These are phyloP conservation scores for Tricholoma bakamatsutake DNA, from an alignment of 768 basidiomycete genomes.

Conservation along the genomic window DNA sequence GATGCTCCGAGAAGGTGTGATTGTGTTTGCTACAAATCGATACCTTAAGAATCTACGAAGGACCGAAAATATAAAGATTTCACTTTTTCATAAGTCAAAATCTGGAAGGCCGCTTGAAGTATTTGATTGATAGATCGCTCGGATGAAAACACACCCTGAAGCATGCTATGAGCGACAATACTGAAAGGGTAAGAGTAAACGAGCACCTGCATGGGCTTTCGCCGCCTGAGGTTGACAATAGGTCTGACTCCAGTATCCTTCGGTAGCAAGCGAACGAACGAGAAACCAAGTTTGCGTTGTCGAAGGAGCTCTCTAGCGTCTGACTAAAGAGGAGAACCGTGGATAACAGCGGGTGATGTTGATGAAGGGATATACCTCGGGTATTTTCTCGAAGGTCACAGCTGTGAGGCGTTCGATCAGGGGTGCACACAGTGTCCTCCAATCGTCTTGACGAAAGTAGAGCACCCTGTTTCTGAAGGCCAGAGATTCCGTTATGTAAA, in stretches of 20 bases:
- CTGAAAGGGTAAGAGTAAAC: neutral
- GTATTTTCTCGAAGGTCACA: slow-evolving; percentile 65
- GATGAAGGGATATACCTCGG: slow-evolving; percentile 41
- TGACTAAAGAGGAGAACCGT: slow-evolving; percentile 29
- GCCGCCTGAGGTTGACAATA: slow-evolving; percentile 81
- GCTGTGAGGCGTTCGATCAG: slow-evolving; percentile 68
- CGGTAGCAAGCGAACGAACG: slow-evolving; percentile 83
- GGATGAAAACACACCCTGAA: slow-evolving; percentile 24
- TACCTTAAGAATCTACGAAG: neutral
- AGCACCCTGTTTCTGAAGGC: slow-evolving; percentile 77
- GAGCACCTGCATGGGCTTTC: slow-evolving; percentile 30
- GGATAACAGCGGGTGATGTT: neutral
- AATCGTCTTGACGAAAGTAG: slow-evolving; percentile 94
- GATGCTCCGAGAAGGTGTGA: slow-evolving; percentile 71
- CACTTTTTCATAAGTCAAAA: slow-evolving; percentile 86
- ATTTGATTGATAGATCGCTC: slow-evolving; percentile 82
- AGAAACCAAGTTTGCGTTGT: slow-evolving; percentile 74
- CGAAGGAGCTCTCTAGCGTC: slow-evolving; percentile 62
- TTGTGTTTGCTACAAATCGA: slow-evolving; percentile 45
- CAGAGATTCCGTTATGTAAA: slow-evolving; percentile 91
- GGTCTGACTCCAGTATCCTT: slow-evolving; percentile 95
- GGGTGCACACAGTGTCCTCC: slow-evolving; percentile 79
- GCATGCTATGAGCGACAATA: neutral
- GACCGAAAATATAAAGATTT: neutral
- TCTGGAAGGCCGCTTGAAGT: slow-evolving; percentile 77